Base-by-base conservation (phyloP, 805 yeast genomes). In the Wickerhamiella shivajii region DNA sequence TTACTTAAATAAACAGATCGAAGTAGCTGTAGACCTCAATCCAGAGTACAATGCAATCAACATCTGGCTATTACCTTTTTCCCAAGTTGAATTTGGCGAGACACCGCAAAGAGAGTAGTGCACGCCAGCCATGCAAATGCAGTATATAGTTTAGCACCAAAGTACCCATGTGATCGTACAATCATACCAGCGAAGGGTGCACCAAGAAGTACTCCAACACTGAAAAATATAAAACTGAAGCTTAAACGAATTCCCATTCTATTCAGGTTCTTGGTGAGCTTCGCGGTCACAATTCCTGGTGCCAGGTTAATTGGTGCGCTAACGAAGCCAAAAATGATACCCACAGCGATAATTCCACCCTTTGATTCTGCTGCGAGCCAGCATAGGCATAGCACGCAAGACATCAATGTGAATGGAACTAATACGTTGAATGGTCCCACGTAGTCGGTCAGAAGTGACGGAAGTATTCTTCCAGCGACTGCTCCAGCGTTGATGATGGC, bases 141-240 rank as follows among this genome's bases (percentile, higher is more conserved):
- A 13, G 27, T 24, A 22, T 36, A 39, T 3, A 39, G 29, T 24
- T 39, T 30, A 18, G 38, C 40, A 6, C 34, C 34, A 16, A 37
- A 19, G 32, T 30, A 39, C 6, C 42, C 42, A 14, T 39, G 31
- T 14, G 27, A 6, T 16, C 40, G 38, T 7, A 28, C 27, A 12
- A 39, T 24, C 31, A 39, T 37, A 10, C 53, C 53, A 6, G 48
- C 49, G 18, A 47, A 39, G 3, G 54, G 54, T 13, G 49, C 39
- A 2, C 53, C 53, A 16, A 41, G 31, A 9, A 51, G 31, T 18
- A 41, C 30, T 12, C 65, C 70, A 44, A 66, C 60, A 0, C 85
- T 64, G 26, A 74, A 73, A 6, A 62, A 44, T 7, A 65, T 58
- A 18, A 78, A 58, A 0, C 83, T 66, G 21, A 71, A 35, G 4